Evolutionary conservation across 306 rosid species (phyloP), one percentile per base, ranked within the genome.

Genomic region (Carpinus fangiana): DNA sequence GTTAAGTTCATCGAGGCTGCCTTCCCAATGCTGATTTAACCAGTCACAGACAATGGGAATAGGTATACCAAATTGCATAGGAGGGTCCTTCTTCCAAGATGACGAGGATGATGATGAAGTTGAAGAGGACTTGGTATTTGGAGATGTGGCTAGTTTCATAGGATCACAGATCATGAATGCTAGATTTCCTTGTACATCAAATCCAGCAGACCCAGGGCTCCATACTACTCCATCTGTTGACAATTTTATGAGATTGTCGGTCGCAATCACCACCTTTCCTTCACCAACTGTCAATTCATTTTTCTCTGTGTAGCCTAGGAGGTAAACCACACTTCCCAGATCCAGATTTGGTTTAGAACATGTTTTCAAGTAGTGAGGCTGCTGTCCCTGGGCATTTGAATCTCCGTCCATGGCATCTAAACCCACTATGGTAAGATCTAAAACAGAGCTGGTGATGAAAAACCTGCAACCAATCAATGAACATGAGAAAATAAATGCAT

Each of bases 1-100:
- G 91, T 90, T 93, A 75, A 96, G 98, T 41, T 96, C 99, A 56
- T 96, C 98, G 45, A 96, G 98, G 82, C 88, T 93, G 23, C 99
- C 99, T 80, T 93, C 99, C 99, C 99, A 96, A 21, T 96, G 98
- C 89, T 96, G 97, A 83, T 96, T 91, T 82, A 96, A 86, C 99
- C 99, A 96, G 86, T 91, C 98, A 82, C 90, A 91, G 70, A 96
- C 87, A 51, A 96, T 90, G 4, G 97, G 93, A 62, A 96, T 90
- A 4, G 99, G 99, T 60, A 96, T 89, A 50, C 99, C 98, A 61
- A 96, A 96, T 82, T 91, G 98, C 98, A 90, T 90, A 11, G 95
- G 93, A 65, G 73, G 82, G 75, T 93, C 98, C 87, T 89, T 93
- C 84, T 93, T 96, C 94, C 91, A 90, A 5, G 97, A 96, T 20